Evolutionary conservation across 805 yeast species (phyloP), one percentile per base, ranked within the genome.

Genomic region (Kodamaea nitidulidarum): DNA sequence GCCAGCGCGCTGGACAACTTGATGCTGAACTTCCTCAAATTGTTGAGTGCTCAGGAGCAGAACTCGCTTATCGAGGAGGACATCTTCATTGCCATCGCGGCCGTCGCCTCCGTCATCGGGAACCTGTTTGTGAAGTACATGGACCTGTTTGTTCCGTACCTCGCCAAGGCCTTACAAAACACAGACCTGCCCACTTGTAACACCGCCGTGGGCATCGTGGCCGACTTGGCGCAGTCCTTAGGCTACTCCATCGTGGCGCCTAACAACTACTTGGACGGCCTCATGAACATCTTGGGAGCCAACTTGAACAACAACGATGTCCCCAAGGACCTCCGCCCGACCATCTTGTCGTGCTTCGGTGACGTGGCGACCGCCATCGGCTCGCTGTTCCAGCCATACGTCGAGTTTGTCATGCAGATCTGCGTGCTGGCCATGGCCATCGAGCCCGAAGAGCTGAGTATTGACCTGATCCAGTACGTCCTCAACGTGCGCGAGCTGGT

Each of bases 361-460:
- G 98, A 93, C 61, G 78, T 93, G 54, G 97, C 98, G 3, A 77
- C 95, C 1, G 81, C 93, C 10, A 79, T 90, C 45, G 97, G 96
- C 3, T 58, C 73, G 2, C 78, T 73, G 40, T 93, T 91, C 63
- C 73, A 74, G 48, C 87, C 81, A 41, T 93, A 87, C 61, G 65
- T 88, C 47, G 77, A 73, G 27, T 86, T 79, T 44, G 95, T 88
- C 24, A 83, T 90, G 83, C 74, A 73, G 27, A 78, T 93, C 39
- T 83, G 91, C 63, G 69, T 69, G 21, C 76, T 76, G 38, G 88
- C 90, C 11, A 79, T 81, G 50, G 65, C 65, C 31, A 60, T 78
- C 24, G 76, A 74, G 44, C 80, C 84, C 0, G 84, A 79, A 45
- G 91, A 84, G 49, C 71, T 88, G 7, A 33, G 30, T 32, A 55